A percentile compares a stretch with the other conserved stretches of the same genome.
phyloP scores from a whole-genome alignment of 768 basidiomycete species.

The Russula abietina region DNA sequence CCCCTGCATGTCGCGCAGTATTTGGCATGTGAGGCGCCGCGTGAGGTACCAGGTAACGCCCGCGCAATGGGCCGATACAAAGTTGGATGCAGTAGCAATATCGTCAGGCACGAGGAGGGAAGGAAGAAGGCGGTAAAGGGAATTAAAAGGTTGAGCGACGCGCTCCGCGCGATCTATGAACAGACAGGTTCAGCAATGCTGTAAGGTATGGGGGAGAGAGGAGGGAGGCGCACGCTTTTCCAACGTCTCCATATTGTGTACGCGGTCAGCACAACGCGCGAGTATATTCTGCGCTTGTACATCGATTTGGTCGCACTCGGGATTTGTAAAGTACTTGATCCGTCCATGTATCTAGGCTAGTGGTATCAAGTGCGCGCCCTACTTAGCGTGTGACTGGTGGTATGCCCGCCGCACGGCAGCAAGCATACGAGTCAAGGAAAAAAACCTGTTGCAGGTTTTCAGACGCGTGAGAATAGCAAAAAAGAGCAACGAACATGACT shows the following conservation, averaged over 20 bases:
- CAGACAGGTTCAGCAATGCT: conserved; percentile 18
- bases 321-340: conserved; percentile 73
- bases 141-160: conserved; percentile 56
- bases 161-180: conserved; percentile 59
- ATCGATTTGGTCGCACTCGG: conserved; percentile 95
- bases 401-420: conserved; percentile 77
- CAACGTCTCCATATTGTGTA: conserved; percentile 79
- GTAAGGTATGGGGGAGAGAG: conserved; percentile 18
- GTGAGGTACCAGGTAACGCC: conserved; percentile 89
- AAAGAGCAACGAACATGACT: conserved; percentile 29
- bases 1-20: conserved; percentile 86
- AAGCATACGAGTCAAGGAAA: conserved; percentile 66
- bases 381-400: conserved; percentile 49
- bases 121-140: conserved; percentile 65
- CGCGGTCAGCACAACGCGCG: conserved; percentile 76
- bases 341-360: conserved; percentile 46
- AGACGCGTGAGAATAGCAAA: conserved; percentile 1
- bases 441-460: conserved; percentile 65
- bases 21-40: conserved; percentile 70
- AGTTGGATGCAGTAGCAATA: conserved; percentile 54
- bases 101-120: conserved; percentile 55
- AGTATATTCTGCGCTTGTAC: conserved; percentile 83
- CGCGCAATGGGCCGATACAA: conserved; percentile 86
- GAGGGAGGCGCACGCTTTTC: conserved; percentile 72
- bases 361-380: conserved; percentile 51